Percentiles rank a stretch among this genome's conserved stretches.
Conservation (phyloP, 208 protist genomes). For the Acanthamoeba sp. region DNA sequence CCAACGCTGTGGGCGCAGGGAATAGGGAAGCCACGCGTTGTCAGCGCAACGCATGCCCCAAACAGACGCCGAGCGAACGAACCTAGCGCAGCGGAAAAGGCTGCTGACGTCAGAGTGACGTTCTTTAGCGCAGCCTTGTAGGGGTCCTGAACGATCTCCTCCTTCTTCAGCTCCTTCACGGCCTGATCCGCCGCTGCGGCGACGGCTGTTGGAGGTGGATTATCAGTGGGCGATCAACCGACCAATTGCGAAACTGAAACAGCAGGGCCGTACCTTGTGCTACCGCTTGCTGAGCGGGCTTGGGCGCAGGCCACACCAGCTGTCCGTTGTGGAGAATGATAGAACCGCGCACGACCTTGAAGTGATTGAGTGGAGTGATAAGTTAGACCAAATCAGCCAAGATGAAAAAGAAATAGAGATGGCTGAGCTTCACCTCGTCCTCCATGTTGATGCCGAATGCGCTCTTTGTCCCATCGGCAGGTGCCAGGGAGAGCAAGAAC, state of each 20-base stretch:
- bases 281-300: not conserved
- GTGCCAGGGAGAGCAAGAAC: conserved; percentile 88
- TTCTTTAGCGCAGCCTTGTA: conserved; percentile 26
- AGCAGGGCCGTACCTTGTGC: not conserved
- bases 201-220: not conserved
- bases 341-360: conserved; percentile 82
- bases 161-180: not conserved
- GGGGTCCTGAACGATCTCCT: conserved; percentile 59
- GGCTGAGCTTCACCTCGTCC: conserved; percentile 75
- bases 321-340: conserved; percentile 79
- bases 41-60: too few species aligned
- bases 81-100: conserved; percentile 36
- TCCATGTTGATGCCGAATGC: conserved; percentile 87
- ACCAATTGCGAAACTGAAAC: too few species aligned
- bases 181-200: conserved; percentile 26
- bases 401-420: not conserved
- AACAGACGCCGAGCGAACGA: not conserved
- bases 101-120: not conserved
- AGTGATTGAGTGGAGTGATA: not conserved
- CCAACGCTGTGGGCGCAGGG: not conserved
- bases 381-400: not conserved
- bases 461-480: conserved; percentile 23
- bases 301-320: conserved; percentile 69
- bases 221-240: not conserved
- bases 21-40: not conserved